Conservation (phyloP, 805 yeast genomes). For the Dipodascus albidus region DNA sequence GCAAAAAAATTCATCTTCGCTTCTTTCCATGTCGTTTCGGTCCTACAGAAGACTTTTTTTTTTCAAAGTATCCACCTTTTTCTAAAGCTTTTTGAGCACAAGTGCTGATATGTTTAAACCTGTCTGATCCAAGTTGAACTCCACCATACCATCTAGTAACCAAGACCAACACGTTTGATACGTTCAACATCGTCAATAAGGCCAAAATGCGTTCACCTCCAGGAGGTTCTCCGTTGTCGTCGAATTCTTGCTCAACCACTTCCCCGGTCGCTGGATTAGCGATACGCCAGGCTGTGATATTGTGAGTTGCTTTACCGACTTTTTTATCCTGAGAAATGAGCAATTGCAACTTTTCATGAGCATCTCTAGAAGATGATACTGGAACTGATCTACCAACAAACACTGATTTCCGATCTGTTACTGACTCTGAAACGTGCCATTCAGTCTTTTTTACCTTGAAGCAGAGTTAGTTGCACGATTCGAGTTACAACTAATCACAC, state of each 20-base stretch:
- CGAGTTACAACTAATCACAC: no score
- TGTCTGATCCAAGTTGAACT: constrained; percentile 52
- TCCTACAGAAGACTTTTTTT: background rate
- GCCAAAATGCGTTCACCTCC: constrained; percentile 54
- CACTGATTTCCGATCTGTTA: constrained; percentile 45
- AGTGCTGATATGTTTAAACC: constrained; percentile 57
- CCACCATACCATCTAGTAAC: constrained; percentile 84
- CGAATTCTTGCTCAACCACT: constrained; percentile 41
- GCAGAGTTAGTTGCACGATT: no score
- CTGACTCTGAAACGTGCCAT: constrained; percentile 11
- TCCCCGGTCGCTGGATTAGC: constrained; percentile 19
- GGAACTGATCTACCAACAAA: constrained; percentile 52
- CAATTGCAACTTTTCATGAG: constrained; percentile 31
- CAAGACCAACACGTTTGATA: constrained; percentile 48
- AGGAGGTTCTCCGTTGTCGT: constrained; percentile 67
- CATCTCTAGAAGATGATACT: constrained; percentile 30
- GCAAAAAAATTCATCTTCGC: background rate
- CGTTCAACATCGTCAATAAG: constrained; percentile 36
- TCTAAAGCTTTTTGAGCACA: constrained; percentile 42
- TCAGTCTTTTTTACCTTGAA: no score
- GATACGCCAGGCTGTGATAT: constrained; percentile 67
- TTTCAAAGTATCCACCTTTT: constrained; percentile 18
- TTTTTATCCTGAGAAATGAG: constrained; percentile 34
- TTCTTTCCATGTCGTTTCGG: constrained; percentile 1
- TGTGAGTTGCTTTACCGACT: constrained; percentile 53